phyloP scores from a whole-genome alignment of 495 filamentous ascomycete genomes.

The Cetradonia linearis region DNA sequence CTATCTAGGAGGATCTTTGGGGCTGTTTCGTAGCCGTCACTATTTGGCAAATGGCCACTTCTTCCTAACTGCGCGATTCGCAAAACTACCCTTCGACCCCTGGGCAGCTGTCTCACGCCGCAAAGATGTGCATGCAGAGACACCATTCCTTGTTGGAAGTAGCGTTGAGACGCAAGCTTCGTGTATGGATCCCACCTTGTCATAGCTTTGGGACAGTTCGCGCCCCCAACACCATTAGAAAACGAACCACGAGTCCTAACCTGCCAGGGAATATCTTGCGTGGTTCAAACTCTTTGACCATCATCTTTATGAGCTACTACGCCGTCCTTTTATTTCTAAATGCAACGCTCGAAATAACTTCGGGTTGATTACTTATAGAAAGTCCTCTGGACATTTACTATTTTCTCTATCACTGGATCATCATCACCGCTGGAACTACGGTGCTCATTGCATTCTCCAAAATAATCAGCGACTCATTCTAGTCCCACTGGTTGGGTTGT shows the following conservation, averaged over 20 bases:
- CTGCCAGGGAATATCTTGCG: constrained; percentile 18
- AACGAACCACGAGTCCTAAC: constrained; percentile 11
- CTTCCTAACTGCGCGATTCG: constrained; percentile 7
- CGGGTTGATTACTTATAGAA: constrained; percentile 8
- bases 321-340: neutral
- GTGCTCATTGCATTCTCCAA: constrained; percentile 13
- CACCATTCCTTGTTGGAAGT: constrained; percentile 1
- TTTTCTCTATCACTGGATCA: constrained; percentile 3
- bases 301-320: neutral
- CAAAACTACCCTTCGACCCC: neutral
- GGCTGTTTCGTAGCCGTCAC: constrained; percentile 18
- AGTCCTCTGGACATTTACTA: constrained; percentile 8
- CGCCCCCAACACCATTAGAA: constrained; percentile 12
- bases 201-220: neutral
- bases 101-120: constrained; percentile 6
- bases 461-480: constrained; percentile 8
- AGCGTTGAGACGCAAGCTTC: constrained; percentile 7
- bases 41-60: constrained; percentile 13
- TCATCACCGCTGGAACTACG: constrained; percentile 18
- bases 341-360: constrained; percentile 5
- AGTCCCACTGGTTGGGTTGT: constrained; percentile 18
- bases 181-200: neutral
- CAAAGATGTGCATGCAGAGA: neutral
- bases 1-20: constrained; percentile 9
- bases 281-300: neutral